A percentile compares a stretch with the other conserved stretches of the same genome.
Conservation (phyloP, 495 filamentous ascomycete species). For the Penicillium flavigenum region DNA sequence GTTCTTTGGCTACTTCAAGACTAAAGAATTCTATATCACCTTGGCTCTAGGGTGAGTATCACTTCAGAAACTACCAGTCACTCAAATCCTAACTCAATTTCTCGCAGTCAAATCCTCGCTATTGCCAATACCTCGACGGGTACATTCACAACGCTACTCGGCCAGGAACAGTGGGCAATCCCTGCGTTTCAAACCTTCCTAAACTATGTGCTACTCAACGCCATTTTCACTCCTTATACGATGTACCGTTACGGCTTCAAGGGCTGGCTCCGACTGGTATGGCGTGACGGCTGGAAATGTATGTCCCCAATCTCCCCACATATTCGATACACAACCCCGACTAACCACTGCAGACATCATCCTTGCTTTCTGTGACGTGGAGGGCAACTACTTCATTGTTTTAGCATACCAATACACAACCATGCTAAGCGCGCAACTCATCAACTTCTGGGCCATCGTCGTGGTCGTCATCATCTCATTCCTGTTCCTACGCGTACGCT, state of each 20-base stretch:
- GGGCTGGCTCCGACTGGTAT: constrained; percentile 61
- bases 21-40: constrained; percentile 83
- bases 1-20: constrained; percentile 78
- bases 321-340: neutral
- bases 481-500: constrained; percentile 78
- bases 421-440: constrained; percentile 85
- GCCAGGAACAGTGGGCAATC: constrained; percentile 67
- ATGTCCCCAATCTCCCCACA: constrained; percentile 13
- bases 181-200: constrained; percentile 97
- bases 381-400: constrained; percentile 97
- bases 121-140: constrained; percentile 87
- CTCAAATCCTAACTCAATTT: constrained; percentile 4
- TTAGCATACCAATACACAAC: constrained; percentile 92
- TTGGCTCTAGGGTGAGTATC: constrained; percentile 66
- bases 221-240: constrained; percentile 80
- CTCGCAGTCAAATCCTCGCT: constrained; percentile 70
- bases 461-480: constrained; percentile 87
- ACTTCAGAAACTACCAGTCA: neutral
- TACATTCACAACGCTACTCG: constrained; percentile 80
- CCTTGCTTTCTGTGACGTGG: constrained; percentile 86
- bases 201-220: constrained; percentile 82
- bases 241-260: constrained; percentile 78
- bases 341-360: constrained; percentile 62
- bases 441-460: constrained; percentile 99
- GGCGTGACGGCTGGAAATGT: constrained; percentile 84